Evolutionary conservation across 129 eudicot species (phyloP).

Genomic region (Pseudognaphalium luteoalbum): DNA sequence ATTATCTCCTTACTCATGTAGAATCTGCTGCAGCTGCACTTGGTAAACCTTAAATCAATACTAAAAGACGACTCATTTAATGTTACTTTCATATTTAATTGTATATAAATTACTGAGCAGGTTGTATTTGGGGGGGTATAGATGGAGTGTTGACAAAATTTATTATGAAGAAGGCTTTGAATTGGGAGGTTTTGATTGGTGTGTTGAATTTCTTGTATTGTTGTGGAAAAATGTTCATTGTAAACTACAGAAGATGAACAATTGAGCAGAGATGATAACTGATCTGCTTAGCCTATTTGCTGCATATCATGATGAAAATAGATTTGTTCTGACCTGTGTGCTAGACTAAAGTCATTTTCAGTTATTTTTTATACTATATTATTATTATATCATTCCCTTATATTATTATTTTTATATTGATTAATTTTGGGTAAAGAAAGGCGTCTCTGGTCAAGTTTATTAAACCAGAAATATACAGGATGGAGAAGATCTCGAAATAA

Average conservation of each 20-base stretch:
- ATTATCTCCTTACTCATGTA: slow-evolving; percentile 91
- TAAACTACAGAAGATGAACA: slow-evolving; percentile 16
- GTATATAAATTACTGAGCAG: slow-evolving; percentile 29
- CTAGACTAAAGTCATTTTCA: neutral
- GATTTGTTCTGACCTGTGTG: neutral
- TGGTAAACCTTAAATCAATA: slow-evolving; percentile 53
- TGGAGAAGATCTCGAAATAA: neutral
- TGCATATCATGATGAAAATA: neutral
- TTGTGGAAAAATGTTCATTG: slow-evolving; percentile 17
- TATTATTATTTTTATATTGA: too few relatives aligned
- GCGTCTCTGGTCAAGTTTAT: too few relatives aligned
- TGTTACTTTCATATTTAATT: neutral
- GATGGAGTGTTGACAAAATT: slow-evolving; percentile 35
- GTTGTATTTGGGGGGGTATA: slow-evolving; percentile 32
- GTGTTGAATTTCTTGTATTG: slow-evolving; percentile 5
- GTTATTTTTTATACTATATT: neutral
- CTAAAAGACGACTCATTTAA: slow-evolving; percentile 36
- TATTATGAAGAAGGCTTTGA: slow-evolving; percentile 25
- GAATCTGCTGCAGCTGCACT: slow-evolving; percentile 98
- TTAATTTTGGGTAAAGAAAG: too few relatives aligned
- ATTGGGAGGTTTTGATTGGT: slow-evolving; percentile 25
- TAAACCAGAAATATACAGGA: neutral
- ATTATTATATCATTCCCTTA: too few relatives aligned
- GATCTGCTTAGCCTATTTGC: neutral
- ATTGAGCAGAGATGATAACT: neutral